Evolutionary conservation across 2,329 filamentous ascomycete genomes (phyloP), one percentile per base, ranked within the genome.

Genomic region (Neodidymelliopsis sp.): DNA sequence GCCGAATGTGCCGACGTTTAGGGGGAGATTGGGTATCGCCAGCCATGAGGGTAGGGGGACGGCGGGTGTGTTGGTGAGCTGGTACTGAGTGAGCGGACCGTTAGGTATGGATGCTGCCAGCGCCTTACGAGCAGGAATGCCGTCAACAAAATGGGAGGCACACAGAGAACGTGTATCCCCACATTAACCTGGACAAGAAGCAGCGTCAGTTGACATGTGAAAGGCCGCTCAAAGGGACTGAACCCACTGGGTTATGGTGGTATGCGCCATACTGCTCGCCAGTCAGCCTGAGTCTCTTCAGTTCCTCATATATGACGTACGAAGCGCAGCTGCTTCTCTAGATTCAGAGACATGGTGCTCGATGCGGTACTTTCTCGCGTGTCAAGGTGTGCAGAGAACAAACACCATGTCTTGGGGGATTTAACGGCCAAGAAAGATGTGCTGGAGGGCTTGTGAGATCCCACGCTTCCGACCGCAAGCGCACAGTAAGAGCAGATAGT

Each of bases 281-380:
- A 46, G 56, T 65, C 37, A 65, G 59, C 43, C 22, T 18, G 8
- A 9, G 11, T 16, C 24, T 31, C 18, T 16, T 35, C 12, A 25
- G 15, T 4, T 19, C 19, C 18, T 41, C 49, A 27, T 28, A 49
- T 43, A 54, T 49, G 62, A 74, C 87, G 73, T 84, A 94, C 90
- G 76, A 92, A 92, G 74, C 84, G 84, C 65, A 94, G 80, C 69
- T 93, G 90, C 71, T 85, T 88, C 77, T 94, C 90, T 41, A 94
- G 81, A 67, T 92, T 87, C 66, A 94, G 82, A 47, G 78, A 76
- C 77, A 80, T 80, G 59, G 47, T 67, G 62, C 56, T 60, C 52
- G 57, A 64, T 67, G 61, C 57, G 62, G 62, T 60, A 54, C 53
- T 49, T 54, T 58, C 46, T 57, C 54, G 57, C 53, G 53, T 54